A percentile compares a stretch with the other conserved stretches of the same genome.
Evolutionary conservation across 805 yeast species (phyloP).

Genomic region (Metschnikowia santaceciliae): DNA sequence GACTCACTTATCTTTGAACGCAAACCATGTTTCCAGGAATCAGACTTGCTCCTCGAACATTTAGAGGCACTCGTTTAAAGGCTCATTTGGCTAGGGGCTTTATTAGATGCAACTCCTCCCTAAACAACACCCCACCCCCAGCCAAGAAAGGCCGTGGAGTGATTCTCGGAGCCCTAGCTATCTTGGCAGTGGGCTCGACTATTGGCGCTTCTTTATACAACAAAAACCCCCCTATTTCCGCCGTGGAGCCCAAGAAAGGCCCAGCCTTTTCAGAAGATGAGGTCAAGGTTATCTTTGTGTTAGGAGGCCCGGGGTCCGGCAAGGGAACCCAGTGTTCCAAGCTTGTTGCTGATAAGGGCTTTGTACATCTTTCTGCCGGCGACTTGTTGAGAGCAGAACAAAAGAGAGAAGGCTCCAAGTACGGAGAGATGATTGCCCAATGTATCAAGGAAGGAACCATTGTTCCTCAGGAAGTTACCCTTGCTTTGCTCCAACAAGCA

Average conservation of each 20-base stretch:
- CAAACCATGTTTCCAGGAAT: neutral
- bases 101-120: constrained; percentile 4
- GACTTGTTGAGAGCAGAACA: constrained; percentile 94
- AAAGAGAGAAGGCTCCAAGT: constrained; percentile 71
- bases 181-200: constrained; percentile 52
- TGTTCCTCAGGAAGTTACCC: constrained; percentile 91
- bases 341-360: constrained; percentile 73
- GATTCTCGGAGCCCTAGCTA: constrained; percentile 30
- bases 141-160: constrained; percentile 20
- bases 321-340: constrained; percentile 95
- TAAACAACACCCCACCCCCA: constrained; percentile 7
- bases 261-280: constrained; percentile 59
- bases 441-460: constrained; percentile 84
- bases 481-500: constrained; percentile 77
- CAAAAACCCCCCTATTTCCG: constrained; percentile 41
- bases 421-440: constrained; percentile 79
- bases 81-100: neutral
- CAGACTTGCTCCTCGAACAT: neutral
- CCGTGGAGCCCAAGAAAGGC: constrained; percentile 35
- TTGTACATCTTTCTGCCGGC: constrained; percentile 93
- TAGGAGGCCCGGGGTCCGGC: constrained; percentile 98
- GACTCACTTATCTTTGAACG: neutral
- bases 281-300: constrained; percentile 78
- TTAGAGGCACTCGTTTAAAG: neutral
- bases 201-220: constrained; percentile 39